phyloP scores from a whole-genome alignment of 2,329 filamentous ascomycete genomes.

The Colletotrichum sp. region DNA sequence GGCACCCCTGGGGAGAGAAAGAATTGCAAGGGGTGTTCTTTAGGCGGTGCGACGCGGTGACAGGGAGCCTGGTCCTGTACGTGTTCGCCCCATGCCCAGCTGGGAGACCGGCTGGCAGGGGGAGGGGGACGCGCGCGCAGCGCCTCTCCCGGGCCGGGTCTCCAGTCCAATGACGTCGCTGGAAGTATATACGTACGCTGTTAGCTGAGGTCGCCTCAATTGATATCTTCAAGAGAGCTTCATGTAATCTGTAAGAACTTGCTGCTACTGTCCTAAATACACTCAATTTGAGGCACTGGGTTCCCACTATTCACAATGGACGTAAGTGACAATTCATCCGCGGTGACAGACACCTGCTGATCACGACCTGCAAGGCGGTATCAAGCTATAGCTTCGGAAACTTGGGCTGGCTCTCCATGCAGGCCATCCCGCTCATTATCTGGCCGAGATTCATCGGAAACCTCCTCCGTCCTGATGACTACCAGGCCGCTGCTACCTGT shows the following conservation, averaged over 20 bases:
- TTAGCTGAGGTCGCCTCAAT: neutral
- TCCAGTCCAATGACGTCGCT: conserved; percentile 18
- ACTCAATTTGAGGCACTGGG: neutral
- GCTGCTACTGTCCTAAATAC: neutral
- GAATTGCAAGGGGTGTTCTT: neutral
- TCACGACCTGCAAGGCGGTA: conserved; percentile 38
- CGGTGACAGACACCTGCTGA: neutral
- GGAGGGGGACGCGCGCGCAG: neutral
- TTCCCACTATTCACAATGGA: conserved; percentile 25
- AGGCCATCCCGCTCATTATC: conserved; percentile 51
- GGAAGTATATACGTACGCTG: neutral
- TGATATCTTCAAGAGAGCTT: neutral
- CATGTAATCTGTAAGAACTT: neutral
- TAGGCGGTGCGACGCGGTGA: neutral
- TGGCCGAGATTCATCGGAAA: conserved; percentile 53
- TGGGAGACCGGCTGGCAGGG: neutral
- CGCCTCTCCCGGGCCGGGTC: neutral
- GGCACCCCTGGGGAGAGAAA: neutral
- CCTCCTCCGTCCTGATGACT: conserved; percentile 40
- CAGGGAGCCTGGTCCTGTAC: neutral
- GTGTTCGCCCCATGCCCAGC: neutral
- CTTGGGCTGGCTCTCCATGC: conserved; percentile 54
- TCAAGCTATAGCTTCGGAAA: conserved; percentile 56
- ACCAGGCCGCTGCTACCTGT: conserved; percentile 31
- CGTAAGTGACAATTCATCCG: conserved; percentile 20